phyloP scores from a whole-genome alignment of 1,284 basidiomycete genomes.

The Psilocybe mexicana region DNA sequence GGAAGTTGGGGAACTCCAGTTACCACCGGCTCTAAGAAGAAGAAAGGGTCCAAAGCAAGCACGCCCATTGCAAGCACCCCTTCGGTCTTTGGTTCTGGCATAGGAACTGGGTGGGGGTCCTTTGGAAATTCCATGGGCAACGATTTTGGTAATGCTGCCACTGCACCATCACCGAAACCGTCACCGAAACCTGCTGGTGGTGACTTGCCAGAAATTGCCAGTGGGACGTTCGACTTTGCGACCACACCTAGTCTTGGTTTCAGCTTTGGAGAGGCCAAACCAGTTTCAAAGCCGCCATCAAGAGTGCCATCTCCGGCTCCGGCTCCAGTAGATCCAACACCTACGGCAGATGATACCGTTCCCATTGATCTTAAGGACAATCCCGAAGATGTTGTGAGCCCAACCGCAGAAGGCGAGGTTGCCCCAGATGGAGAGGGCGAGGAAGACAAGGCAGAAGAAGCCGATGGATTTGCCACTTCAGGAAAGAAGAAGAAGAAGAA shows the following conservation, averaged over 20 bases:
- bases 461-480: background rate
- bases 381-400: conserved; percentile 5
- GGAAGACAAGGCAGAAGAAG: conserved; percentile 8
- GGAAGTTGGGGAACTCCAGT: conserved; percentile 12
- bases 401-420: conserved; percentile 5
- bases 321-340: background rate
- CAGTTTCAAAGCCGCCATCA: conserved; percentile 1
- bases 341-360: background rate
- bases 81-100: conserved; percentile 18
- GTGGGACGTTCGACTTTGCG: background rate
- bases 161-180: conserved; percentile 14
- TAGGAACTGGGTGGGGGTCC: conserved; percentile 12
- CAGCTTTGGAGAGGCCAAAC: conserved; percentile 8
- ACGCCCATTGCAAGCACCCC: conserved; percentile 11
- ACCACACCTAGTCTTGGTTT: conserved; percentile 3
- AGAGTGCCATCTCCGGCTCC: conserved; percentile 9
- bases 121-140: conserved; percentile 13
- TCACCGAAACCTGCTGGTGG: conserved; percentile 14
- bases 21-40: conserved; percentile 15
- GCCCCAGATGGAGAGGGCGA: conserved; percentile 12
- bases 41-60: conserved; percentile 20
- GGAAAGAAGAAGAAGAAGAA: conserved; percentile 21
- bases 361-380: background rate
- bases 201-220: conserved; percentile 6
- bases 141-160: conserved; percentile 2